Conservation (phyloP, 2,329 filamentous ascomycete species). For the Diplocarpon rosae region DNA sequence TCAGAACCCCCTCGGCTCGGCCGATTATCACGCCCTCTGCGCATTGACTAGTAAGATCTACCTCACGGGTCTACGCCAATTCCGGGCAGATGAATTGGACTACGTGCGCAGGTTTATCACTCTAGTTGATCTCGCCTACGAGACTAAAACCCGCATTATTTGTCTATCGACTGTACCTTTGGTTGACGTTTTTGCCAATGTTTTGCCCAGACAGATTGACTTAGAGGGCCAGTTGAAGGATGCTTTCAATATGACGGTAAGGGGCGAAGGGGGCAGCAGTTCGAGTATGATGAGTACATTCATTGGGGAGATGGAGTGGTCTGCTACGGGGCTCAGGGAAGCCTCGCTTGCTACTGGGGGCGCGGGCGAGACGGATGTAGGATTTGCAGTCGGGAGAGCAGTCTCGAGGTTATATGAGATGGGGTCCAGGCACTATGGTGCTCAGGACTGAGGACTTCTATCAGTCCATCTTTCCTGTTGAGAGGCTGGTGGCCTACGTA, state of each 20-base stretch:
- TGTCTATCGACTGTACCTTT: conserved; percentile 8
- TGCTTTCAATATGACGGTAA: conserved; percentile 5
- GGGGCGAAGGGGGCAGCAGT: conserved; percentile 9
- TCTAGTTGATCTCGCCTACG: conserved; percentile 11
- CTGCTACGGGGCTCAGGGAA: conserved; percentile 6
- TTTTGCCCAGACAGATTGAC: conserved; percentile 1
- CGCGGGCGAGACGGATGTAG: conserved; percentile 9
- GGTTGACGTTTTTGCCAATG: conserved; percentile 7
- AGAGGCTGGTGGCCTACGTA: no score
- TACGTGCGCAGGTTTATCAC: conserved; percentile 8
- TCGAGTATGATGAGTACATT: conserved; percentile 11
- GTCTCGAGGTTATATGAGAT: conserved; percentile 10
- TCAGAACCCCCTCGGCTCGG: conserved; percentile 5
- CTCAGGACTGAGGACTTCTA: conserved; percentile 1
- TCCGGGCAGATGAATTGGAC: conserved; percentile 7
- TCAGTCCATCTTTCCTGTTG: neutral
- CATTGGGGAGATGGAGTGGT: conserved; percentile 9
- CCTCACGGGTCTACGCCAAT: conserved; percentile 6
- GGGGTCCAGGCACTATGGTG: conserved; percentile 6
- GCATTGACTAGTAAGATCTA: conserved; percentile 1
- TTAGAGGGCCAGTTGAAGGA: neutral
- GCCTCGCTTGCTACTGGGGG: conserved; percentile 7
- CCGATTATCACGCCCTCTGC: conserved; percentile 6
- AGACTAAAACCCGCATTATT: conserved; percentile 9
- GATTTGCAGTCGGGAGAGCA: conserved; percentile 9